Evolutionary conservation across 129 eudicot genomes (phyloP).

Genomic region (Centaurea solstitialis): DNA sequence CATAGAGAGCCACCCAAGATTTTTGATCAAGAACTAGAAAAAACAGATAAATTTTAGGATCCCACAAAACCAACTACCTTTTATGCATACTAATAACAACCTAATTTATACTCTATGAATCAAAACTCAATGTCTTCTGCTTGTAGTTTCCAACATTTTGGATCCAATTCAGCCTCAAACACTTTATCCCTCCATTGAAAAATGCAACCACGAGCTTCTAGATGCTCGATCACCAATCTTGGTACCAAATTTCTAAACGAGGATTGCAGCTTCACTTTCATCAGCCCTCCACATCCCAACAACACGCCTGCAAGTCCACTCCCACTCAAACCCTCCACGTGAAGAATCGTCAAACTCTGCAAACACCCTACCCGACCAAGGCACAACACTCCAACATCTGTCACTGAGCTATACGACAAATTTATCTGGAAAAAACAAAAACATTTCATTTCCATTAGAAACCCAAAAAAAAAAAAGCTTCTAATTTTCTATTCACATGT

Average conservation of each 20-base stretch:
- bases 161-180: slow-evolving; percentile 79
- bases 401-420: slow-evolving; percentile 81
- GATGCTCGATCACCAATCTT: slow-evolving; percentile 53
- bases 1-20: neutral
- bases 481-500: no score
- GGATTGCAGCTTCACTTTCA: slow-evolving; percentile 89
- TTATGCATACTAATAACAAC: neutral
- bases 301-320: slow-evolving; percentile 70
- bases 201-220: slow-evolving; percentile 92
- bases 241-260: slow-evolving; percentile 67
- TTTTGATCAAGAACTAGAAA: neutral
- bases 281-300: slow-evolving; percentile 83
- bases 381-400: slow-evolving; percentile 82
- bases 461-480: neutral
- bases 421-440: slow-evolving; percentile 56
- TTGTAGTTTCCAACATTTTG: slow-evolving; percentile 79
- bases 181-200: slow-evolving; percentile 84
- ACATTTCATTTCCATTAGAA: neutral
- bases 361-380: slow-evolving; percentile 83
- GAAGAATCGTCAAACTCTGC: slow-evolving; percentile 82
- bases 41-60: neutral
- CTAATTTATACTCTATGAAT: neutral
- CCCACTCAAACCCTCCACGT: slow-evolving; percentile 68
- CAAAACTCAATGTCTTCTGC: slow-evolving; percentile 44
- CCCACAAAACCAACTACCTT: neutral